phyloP scores from a whole-genome alignment of 2,329 filamentous ascomycete genomes.

The Cordyceps tenuipes region DNA sequence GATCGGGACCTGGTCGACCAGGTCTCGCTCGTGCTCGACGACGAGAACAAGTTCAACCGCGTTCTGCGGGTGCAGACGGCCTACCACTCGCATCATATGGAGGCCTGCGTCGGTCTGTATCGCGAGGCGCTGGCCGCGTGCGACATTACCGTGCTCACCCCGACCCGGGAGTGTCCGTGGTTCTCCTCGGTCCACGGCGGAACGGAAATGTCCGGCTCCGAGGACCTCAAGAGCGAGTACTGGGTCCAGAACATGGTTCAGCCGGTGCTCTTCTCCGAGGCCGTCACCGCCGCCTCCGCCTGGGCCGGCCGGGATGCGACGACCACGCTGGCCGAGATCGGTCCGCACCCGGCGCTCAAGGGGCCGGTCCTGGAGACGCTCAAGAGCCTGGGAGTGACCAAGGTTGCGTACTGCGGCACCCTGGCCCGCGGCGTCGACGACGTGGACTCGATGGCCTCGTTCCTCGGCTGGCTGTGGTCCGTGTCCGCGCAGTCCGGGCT shows the following conservation, averaged over 20 bases:
- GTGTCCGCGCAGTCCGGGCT: not conserved
- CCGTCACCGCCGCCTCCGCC: not conserved
- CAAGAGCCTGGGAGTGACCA: constrained; percentile 4
- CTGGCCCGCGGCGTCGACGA: not conserved
- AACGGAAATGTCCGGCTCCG: not conserved
- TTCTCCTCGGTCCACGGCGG: constrained; percentile 3
- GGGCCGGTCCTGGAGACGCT: constrained; percentile 23
- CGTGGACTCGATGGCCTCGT: not conserved
- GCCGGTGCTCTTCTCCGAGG: constrained; percentile 8
- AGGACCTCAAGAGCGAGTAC: not conserved
- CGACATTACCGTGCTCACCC: not conserved
- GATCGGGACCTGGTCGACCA: constrained; percentile 17
- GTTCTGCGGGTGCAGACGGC: constrained; percentile 20
- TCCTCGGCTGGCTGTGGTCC: not conserved
- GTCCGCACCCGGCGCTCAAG: constrained; percentile 24
- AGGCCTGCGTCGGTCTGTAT: not conserved
- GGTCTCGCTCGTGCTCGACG: constrained; percentile 11
- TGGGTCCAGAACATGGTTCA: constrained; percentile 10
- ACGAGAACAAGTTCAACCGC: constrained; percentile 15
- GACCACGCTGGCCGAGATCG: not conserved
- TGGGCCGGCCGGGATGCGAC: not conserved
- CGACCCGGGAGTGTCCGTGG: not conserved
- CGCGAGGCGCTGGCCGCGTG: not conserved
- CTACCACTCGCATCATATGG: constrained; percentile 26
- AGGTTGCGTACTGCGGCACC: not conserved